Conservation (phyloP, 2,329 filamentous ascomycete species). For the Parastagonospora avenae region DNA sequence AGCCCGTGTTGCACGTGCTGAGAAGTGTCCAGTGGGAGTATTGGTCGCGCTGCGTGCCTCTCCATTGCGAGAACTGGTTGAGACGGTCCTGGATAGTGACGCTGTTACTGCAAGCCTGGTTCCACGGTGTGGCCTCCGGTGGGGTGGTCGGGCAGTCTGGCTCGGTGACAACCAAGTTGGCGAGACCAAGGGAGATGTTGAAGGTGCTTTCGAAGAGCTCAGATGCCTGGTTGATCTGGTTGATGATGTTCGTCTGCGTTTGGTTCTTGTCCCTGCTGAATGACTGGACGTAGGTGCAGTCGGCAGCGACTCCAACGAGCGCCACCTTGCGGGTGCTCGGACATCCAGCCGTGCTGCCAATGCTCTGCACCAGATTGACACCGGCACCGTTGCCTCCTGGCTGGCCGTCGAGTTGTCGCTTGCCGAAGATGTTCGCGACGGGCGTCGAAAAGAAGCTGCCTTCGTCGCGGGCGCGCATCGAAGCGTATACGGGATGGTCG, state of each 20-base stretch:
- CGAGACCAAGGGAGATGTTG: slow-evolving; percentile 90
- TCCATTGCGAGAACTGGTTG: slow-evolving; percentile 88
- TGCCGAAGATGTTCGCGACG: slow-evolving; percentile 71
- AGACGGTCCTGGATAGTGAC: slow-evolving; percentile 76
- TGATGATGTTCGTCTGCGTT: slow-evolving; percentile 77
- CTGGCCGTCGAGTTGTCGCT: slow-evolving; percentile 69
- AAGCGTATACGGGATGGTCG: slow-evolving; percentile 68
- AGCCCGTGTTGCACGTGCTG: slow-evolving; percentile 78
- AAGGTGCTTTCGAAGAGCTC: slow-evolving; percentile 87
- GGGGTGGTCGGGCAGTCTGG: slow-evolving; percentile 73
- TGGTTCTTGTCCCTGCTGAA: slow-evolving; percentile 74
- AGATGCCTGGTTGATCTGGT: slow-evolving; percentile 83
- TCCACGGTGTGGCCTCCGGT: slow-evolving; percentile 76
- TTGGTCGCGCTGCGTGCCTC: slow-evolving; percentile 73
- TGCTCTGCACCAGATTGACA: slow-evolving; percentile 76
- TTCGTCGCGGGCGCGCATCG: slow-evolving; percentile 59
- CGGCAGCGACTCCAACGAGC: slow-evolving; percentile 87
- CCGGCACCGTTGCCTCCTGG: slow-evolving; percentile 76
- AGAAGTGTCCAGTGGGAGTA: slow-evolving; percentile 95
- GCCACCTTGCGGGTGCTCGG: slow-evolving; percentile 90
- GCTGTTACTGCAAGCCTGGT: slow-evolving; percentile 69
- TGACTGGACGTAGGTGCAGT: slow-evolving; percentile 81
- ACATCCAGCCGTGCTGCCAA: slow-evolving; percentile 84
- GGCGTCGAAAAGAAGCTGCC: slow-evolving; percentile 63
- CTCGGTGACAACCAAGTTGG: slow-evolving; percentile 80